Evolutionary conservation across 306 rosid genomes (phyloP), one percentile per base, ranked within the genome.

Genomic region (Hippophae rhamnoides): DNA sequence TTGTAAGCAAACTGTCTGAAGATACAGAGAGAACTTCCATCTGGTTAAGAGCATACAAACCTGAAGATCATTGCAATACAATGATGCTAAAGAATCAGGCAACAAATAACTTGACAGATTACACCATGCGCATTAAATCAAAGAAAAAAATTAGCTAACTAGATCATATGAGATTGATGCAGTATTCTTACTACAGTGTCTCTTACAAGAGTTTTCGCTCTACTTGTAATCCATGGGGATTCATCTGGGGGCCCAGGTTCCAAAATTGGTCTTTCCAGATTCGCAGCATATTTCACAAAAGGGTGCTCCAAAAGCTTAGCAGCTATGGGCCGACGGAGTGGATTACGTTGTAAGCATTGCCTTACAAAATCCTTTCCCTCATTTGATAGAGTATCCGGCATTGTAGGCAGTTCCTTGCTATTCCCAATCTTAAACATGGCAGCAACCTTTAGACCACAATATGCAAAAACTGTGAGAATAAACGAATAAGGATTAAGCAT

Each of bases 381-480:
- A n/a, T 75, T 83, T 75, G 92, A 84, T 31, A 90, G 81, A 78
- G 75, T 67, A 58, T 79, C 94, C 55, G 97, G 97, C 75, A 86
- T 79, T 66, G 56, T 67, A 18, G 95, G 95, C 68, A 84, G 85
- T 59, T 86, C 95, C 70, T 70, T 82, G 77, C 88, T 77, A 67
- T 79, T 84, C 44, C 94, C 94, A 73, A 90, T 84, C 82, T 90
- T 90, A 72, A 90, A 90, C 89, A 90, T 81, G 49, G 97, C 95
- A 69, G 97, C 97, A 71, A 86, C 89, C 97, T 89, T 63, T 55
- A 47, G 67, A 52, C 56, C 59, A 77, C 58, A 68, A 55, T 55
- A 61, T 42, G 42, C 74, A 76, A 74, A 75, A 54, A 76, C 61
- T 31, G 62, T 49, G 40, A 76, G 54, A 64, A 43, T 12, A 38